Percentiles rank a stretch among this genome's conserved stretches.
These are phyloP conservation scores for Candida sonorensis DNA, from an alignment of 805 yeast genomes.

Conservation along the genomic window DNA sequence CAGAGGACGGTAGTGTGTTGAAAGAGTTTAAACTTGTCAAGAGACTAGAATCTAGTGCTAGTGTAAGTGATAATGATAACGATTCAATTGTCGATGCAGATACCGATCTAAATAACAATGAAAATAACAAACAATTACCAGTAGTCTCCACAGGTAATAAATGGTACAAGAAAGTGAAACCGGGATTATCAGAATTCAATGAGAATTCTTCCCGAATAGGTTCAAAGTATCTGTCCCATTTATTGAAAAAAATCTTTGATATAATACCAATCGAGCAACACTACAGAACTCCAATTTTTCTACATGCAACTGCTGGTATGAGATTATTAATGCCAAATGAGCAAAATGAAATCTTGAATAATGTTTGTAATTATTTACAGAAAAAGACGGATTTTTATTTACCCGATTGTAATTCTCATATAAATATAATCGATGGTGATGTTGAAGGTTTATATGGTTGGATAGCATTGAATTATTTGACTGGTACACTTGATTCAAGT, in stretches of 20 bases:
- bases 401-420: conserved; percentile 56
- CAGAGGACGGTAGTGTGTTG: background rate
- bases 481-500: conserved; percentile 34
- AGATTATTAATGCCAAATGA: conserved; percentile 47
- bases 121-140: conserved; percentile 12
- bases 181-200: conserved; percentile 51
- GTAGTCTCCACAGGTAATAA: conserved; percentile 25
- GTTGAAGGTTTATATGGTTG: conserved; percentile 63
- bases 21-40: conserved; percentile 1
- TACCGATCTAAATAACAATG: too few species aligned
- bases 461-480: conserved; percentile 53
- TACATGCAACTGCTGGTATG: conserved; percentile 70
- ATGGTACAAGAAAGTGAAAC: conserved; percentile 48
- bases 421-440: conserved; percentile 57
- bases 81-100: too few species aligned
- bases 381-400: conserved; percentile 42
- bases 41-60: conserved; percentile 3
- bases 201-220: conserved; percentile 44
- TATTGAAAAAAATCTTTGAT: conserved; percentile 41
- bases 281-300: conserved; percentile 55
- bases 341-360: conserved; percentile 34
- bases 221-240: conserved; percentile 39
- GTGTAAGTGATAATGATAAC: too few species aligned
- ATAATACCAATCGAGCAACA: conserved; percentile 57
- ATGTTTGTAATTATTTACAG: conserved; percentile 44